phyloP scores from a whole-genome alignment of 768 basidiomycete genomes.

The Tylopilus rubrobrunneus region DNA sequence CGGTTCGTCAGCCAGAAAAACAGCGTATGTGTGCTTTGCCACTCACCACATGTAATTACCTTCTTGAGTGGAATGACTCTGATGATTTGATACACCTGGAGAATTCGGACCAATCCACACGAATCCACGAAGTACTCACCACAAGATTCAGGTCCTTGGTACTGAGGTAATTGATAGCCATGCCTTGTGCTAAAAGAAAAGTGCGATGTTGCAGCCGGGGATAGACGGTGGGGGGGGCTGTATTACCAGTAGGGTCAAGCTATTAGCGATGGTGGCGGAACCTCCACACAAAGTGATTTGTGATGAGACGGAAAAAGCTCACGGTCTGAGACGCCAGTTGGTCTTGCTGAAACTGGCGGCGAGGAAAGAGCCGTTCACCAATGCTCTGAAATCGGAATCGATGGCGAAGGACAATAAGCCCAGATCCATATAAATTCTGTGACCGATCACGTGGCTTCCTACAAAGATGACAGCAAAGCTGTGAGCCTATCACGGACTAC shows the following conservation, averaged over 20 bases:
- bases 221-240: background rate
- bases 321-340: background rate
- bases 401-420: no score
- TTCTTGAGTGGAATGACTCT: slow-evolving; percentile 55
- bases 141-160: slow-evolving; percentile 13
- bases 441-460: background rate
- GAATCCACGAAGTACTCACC: background rate
- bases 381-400: no score
- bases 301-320: background rate
- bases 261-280: background rate
- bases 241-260: background rate
- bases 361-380: no score
- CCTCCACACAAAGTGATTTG: background rate
- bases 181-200: background rate
- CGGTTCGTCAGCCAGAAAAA: background rate
- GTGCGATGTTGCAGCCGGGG: background rate
- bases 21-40: background rate
- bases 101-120: background rate
- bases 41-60: slow-evolving; percentile 61
- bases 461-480: no score
- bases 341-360: no score
- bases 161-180: background rate
- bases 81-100: slow-evolving; percentile 65
- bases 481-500: no score
- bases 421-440: background rate